phyloP scores from a whole-genome alignment of 768 basidiomycete species.

The Mycena leptocephala region DNA sequence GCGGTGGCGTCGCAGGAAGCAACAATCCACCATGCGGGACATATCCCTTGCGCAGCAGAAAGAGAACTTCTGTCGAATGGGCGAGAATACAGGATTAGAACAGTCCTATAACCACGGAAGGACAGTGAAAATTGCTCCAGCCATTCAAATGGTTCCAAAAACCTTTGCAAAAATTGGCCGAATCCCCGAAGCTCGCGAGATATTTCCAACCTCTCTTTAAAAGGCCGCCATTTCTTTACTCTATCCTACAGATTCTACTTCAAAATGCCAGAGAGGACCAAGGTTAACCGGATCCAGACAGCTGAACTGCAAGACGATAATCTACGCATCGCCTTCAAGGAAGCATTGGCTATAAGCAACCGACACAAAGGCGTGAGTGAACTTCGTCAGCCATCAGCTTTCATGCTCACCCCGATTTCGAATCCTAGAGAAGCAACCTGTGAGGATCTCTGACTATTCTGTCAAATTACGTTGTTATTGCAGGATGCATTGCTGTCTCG shows the following conservation, averaged over 20 bases:
- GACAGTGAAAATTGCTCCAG: constrained; percentile 7
- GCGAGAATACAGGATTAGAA: constrained; percentile 6
- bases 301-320: background rate
- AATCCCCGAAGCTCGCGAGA: background rate
- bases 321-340: constrained; percentile 14
- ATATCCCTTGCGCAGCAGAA: background rate
- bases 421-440: constrained; percentile 1
- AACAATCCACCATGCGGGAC: background rate
- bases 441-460: constrained; percentile 2
- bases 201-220: constrained; percentile 3
- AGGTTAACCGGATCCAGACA: background rate
- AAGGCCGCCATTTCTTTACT: background rate
- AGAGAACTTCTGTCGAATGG: background rate
- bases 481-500: background rate
- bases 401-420: background rate
- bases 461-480: background rate
- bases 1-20: constrained; percentile 1
- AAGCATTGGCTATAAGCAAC: constrained; percentile 20
- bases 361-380: constrained; percentile 24
- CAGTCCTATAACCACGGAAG: background rate
- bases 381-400: background rate
- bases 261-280: background rate
- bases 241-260: background rate
- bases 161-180: background rate
- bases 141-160: background rate